Conservation (phyloP, 169 alveolate species). For the Eimeria maxima region DNA sequence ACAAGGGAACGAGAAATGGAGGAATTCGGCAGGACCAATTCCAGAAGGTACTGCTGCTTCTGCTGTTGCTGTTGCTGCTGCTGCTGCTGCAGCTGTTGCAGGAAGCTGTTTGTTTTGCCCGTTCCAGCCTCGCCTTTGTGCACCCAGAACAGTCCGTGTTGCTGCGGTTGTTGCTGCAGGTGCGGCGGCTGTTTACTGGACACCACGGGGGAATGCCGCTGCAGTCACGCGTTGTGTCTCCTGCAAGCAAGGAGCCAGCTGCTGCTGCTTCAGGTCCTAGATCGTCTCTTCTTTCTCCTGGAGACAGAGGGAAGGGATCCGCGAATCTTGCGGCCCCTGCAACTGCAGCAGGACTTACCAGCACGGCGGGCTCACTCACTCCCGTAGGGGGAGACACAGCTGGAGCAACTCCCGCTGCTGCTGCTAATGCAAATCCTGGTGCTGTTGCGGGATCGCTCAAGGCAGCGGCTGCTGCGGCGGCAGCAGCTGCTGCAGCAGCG, state of each 20-base stretch:
- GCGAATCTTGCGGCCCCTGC: not conserved
- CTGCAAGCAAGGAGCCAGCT: not conserved
- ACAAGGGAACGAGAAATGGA: too few relatives aligned
- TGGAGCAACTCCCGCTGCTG: too few relatives aligned
- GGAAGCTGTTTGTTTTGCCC: not conserved
- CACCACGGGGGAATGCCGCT: conserved; percentile 37
- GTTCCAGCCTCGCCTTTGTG: not conserved
- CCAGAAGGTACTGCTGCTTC: too few relatives aligned
- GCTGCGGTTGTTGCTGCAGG: too few relatives aligned
- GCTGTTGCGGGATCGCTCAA: too few relatives aligned
- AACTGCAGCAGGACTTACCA: not conserved
- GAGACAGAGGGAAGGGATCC: too few relatives aligned
- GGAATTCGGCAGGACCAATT: too few relatives aligned
- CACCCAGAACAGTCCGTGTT: too few relatives aligned
- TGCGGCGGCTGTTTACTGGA: conserved; percentile 8
- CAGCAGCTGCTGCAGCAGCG: conserved; percentile 7
- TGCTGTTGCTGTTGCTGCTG: conserved; percentile 7
- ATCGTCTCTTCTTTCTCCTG: too few relatives aligned
- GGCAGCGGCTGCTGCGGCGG: too few relatives aligned
- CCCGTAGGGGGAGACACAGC: not conserved
- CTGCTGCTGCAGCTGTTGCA: not conserved
- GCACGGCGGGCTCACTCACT: not conserved
- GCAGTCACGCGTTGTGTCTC: conserved; percentile 25
- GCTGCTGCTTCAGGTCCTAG: not conserved
- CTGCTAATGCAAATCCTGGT: too few relatives aligned